Conservation (phyloP, 2,329 filamentous ascomycete genomes). For the Dactylonectria macrodidyma region DNA sequence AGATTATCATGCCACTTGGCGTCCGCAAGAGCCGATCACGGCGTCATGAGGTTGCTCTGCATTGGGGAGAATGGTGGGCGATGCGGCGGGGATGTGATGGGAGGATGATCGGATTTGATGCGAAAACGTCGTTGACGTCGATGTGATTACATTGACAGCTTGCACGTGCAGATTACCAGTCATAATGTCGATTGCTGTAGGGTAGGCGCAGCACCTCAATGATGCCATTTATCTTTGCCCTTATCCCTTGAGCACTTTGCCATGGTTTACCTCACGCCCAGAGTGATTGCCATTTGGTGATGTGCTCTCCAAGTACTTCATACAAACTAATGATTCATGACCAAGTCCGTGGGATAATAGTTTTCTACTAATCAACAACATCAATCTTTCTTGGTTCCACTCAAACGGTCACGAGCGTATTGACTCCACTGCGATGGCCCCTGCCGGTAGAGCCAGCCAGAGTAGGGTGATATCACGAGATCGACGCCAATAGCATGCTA, state of each 20-base stretch:
- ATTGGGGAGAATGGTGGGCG: neutral
- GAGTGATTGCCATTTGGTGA: too few relatives aligned
- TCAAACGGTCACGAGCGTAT: neutral
- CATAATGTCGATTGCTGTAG: neutral
- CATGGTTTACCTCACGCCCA: too few relatives aligned
- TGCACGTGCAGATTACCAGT: neutral
- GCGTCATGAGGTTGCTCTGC: neutral
- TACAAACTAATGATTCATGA: neutral
- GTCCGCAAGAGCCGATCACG: neutral
- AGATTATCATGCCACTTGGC: neutral
- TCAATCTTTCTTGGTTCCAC: neutral
- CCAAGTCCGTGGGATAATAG: neutral
- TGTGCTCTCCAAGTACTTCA: too few relatives aligned
- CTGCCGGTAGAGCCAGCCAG: neutral
- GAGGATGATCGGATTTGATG: neutral
- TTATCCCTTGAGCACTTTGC: too few relatives aligned
- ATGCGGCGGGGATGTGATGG: neutral
- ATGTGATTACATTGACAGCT: constrained; percentile 37
- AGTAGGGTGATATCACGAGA: constrained; percentile 1
- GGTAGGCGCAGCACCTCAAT: neutral
- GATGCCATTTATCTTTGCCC: neutral
- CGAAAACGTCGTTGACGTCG: constrained; percentile 40
- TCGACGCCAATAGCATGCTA: neutral
- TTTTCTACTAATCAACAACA: neutral
- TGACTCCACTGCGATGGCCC: neutral